Percentiles rank a stretch among this genome's conserved stretches.
phyloP scores from a whole-genome alignment of 1,284 basidiomycete species.

The Golubevia sp. region DNA sequence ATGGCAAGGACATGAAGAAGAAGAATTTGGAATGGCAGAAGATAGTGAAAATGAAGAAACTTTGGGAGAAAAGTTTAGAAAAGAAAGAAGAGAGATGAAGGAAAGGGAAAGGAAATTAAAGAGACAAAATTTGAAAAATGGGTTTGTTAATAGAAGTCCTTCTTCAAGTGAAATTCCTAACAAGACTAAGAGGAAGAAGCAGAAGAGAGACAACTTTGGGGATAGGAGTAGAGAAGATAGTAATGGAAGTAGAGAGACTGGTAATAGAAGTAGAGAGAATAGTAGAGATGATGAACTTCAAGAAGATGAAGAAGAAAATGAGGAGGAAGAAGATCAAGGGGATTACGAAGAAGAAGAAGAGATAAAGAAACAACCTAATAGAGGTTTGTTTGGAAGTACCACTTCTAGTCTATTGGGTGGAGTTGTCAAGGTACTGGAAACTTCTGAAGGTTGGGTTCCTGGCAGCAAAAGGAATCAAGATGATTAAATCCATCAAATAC shows the following conservation, averaged over 20 bases:
- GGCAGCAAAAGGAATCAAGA: constrained; percentile 15
- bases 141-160: constrained; percentile 13
- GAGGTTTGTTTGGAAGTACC: constrained; percentile 41
- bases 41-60: background rate
- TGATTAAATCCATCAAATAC: too few relatives aligned
- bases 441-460: constrained; percentile 48
- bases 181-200: background rate
- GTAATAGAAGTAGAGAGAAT: background rate
- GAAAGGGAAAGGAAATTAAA: constrained; percentile 8
- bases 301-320: constrained; percentile 1
- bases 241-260: background rate
- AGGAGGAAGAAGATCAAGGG: background rate
- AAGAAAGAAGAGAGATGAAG: too few relatives aligned
- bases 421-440: constrained; percentile 48
- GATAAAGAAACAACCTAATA: constrained; percentile 6
- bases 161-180: background rate
- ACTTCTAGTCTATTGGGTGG: constrained; percentile 35
- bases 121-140: constrained; percentile 38
- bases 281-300: background rate
- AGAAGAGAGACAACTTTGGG: background rate
- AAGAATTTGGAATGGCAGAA: constrained; percentile 28
- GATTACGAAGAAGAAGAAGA: background rate
- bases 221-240: background rate
- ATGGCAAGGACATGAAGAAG: constrained; percentile 12
- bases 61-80: background rate